Evolutionary conservation across 208 protist species (phyloP).

Genomic region (Strigomonas culicis): DNA sequence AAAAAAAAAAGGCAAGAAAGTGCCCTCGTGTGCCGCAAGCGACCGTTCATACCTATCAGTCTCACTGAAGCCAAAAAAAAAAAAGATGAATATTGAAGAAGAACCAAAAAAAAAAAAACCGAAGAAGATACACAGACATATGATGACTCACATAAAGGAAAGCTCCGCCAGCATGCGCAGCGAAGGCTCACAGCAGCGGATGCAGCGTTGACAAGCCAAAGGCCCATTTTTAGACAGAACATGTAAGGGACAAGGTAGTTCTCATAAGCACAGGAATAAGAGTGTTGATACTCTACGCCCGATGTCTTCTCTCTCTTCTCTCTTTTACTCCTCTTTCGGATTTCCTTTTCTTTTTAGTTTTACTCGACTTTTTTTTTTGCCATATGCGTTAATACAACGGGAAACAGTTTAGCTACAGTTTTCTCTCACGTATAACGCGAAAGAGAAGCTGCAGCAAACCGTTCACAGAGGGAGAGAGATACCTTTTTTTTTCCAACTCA

Average conservation of each 20-base stretch:
- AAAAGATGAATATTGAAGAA: conserved; percentile 29
- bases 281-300: no score
- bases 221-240: no score
- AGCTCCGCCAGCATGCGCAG: no score
- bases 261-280: no score
- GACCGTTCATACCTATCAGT: no score
- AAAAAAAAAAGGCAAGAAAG: conserved; percentile 13
- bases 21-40: conserved; percentile 1
- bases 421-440: not conserved
- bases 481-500: conserved; percentile 9
- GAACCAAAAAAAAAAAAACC: conserved; percentile 5
- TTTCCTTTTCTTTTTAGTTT: conserved; percentile 8
- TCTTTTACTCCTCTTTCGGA: not conserved
- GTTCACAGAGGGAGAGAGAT: not conserved
- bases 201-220: no score
- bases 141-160: no score
- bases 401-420: no score
- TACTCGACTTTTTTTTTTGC: not conserved
- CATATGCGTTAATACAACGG: no score
- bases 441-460: not conserved
- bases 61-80: conserved; percentile 14
- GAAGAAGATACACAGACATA: conserved; percentile 11
- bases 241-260: no score
- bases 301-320: no score
- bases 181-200: no score